Percentiles rank a stretch among this genome's conserved stretches.
phyloP scores from a whole-genome alignment of 345 rosid genomes.

The Litchi chinensis region DNA sequence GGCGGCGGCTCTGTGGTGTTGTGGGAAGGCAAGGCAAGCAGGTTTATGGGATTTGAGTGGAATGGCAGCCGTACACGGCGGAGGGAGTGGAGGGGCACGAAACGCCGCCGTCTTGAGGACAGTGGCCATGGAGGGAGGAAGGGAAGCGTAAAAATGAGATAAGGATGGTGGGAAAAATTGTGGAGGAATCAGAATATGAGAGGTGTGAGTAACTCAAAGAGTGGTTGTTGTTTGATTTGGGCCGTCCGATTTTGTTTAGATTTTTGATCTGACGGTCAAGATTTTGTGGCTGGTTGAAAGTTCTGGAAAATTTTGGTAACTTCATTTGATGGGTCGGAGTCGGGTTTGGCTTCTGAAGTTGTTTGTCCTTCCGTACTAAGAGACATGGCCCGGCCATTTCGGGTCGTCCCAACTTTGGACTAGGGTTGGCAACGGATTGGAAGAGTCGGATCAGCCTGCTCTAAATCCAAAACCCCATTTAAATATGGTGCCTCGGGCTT shows the following conservation, averaged over 20 bases:
- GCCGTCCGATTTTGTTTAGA: slow-evolving; percentile 21
- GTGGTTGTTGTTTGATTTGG: slow-evolving; percentile 7
- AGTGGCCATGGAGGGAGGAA: slow-evolving; percentile 53
- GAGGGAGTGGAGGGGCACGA: slow-evolving; percentile 37
- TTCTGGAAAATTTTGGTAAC: neutral
- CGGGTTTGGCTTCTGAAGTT: neutral
- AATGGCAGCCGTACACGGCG: slow-evolving; percentile 21
- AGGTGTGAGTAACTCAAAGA: neutral
- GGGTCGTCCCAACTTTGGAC: no score
- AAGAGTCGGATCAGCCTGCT: no score
- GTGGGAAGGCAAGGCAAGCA: slow-evolving; percentile 44
- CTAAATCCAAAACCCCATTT: no score
- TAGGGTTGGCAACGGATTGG: no score
- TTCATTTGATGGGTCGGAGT: slow-evolving; percentile 1
- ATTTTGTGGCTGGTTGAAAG: neutral
- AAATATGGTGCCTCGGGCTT: no score
- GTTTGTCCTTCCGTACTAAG: no score
- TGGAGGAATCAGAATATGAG: neutral
- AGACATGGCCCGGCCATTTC: no score
- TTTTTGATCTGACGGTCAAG: slow-evolving; percentile 13
- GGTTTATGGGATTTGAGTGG: slow-evolving; percentile 38
- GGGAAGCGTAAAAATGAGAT: slow-evolving; percentile 23
- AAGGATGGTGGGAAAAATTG: slow-evolving; percentile 6
- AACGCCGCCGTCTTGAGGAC: slow-evolving; percentile 64
- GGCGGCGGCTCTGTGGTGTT: slow-evolving; percentile 23